A percentile compares a stretch with the other conserved stretches of the same genome.
Evolutionary conservation across 768 basidiomycete genomes (phyloP).

Genomic region (Termitomyces sp.): DNA sequence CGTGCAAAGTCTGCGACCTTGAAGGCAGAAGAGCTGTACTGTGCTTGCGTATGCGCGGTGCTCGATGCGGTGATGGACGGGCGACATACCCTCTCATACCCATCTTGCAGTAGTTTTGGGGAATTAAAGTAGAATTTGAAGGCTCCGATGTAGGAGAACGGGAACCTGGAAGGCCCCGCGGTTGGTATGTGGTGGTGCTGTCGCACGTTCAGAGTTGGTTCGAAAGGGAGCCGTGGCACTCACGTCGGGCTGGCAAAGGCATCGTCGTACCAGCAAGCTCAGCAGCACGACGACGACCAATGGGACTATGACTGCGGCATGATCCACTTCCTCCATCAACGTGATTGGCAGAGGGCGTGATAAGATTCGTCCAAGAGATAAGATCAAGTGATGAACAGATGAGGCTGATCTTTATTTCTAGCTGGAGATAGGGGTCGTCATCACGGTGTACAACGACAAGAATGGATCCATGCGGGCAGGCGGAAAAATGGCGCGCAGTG

Average conservation of each 20-base stretch:
- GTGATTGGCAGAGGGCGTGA: not conserved
- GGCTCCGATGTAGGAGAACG: slow-evolving; percentile 19
- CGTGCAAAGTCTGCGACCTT: slow-evolving; percentile 20
- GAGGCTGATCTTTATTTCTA: not conserved
- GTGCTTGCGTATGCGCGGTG: not conserved
- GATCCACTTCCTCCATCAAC: slow-evolving; percentile 3
- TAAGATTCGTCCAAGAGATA: slow-evolving; percentile 1
- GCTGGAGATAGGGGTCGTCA: slow-evolving; percentile 1
- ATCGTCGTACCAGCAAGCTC: not conserved
- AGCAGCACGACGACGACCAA: not conserved
- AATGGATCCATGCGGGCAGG: not conserved
- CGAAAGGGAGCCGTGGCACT: not conserved
- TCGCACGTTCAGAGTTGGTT: not conserved
- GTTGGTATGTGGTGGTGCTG: slow-evolving; percentile 24
- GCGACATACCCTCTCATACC: slow-evolving; percentile 5
- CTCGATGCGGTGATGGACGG: not conserved
- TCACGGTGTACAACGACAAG: not conserved
- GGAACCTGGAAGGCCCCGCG: slow-evolving; percentile 12
- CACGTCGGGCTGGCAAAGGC: slow-evolving; percentile 2
- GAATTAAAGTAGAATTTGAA: slow-evolving; percentile 12
- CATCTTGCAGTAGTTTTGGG: slow-evolving; percentile 1
- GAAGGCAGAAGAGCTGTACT: slow-evolving; percentile 10
- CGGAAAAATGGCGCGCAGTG: not conserved
- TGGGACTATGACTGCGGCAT: slow-evolving; percentile 1
- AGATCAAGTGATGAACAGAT: slow-evolving; percentile 3